Percentiles rank a stretch among this genome's conserved stretches.
phyloP scores from a whole-genome alignment of 148 eudicot species.

The Heliosperma pusillum region DNA sequence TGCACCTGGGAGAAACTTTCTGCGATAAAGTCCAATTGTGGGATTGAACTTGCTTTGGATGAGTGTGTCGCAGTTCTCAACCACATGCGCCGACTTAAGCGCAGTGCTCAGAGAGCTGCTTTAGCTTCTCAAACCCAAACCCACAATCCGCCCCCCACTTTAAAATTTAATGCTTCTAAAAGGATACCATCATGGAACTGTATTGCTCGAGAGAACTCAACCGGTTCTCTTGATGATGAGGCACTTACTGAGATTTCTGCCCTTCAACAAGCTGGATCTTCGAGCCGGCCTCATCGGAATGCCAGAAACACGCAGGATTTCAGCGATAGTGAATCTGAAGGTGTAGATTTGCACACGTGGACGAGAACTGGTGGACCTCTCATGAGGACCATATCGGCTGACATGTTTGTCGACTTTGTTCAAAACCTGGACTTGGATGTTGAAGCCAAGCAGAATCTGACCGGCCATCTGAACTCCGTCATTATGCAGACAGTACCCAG shows the following conservation, averaged over 20 bases:
- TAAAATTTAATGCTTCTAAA: slow-evolving; percentile 61
- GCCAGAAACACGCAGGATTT: slow-evolving; percentile 50
- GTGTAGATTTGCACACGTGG: slow-evolving; percentile 61
- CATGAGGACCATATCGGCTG: slow-evolving; percentile 89
- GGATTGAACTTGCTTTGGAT: slow-evolving; percentile 89
- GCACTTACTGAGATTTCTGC: slow-evolving; percentile 48
- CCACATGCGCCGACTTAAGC: slow-evolving; percentile 89
- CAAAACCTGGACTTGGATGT: slow-evolving; percentile 57
- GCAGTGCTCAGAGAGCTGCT: slow-evolving; percentile 35
- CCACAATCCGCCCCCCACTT: slow-evolving; percentile 28
- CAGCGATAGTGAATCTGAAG: slow-evolving; percentile 86
- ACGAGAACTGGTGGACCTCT: slow-evolving; percentile 92
- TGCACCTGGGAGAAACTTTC: slow-evolving; percentile 99
- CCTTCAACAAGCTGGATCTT: slow-evolving; percentile 44
- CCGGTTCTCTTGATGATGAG: slow-evolving; percentile 90
- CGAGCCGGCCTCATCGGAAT: slow-evolving; percentile 33
- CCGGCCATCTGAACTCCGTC: slow-evolving; percentile 33
- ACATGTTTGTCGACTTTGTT: slow-evolving; percentile 63
- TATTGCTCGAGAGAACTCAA: slow-evolving; percentile 83
- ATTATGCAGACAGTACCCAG: slow-evolving; percentile 31
- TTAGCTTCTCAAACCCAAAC: slow-evolving; percentile 41
- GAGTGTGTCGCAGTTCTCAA: slow-evolving; percentile 84
- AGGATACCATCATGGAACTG: slow-evolving; percentile 97
- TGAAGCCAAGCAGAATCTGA: slow-evolving; percentile 30
- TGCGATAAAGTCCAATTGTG: slow-evolving; percentile 94